Conservation (phyloP, 192 early-diverging fungal genomes). For the Rhizophagus prolifer region DNA sequence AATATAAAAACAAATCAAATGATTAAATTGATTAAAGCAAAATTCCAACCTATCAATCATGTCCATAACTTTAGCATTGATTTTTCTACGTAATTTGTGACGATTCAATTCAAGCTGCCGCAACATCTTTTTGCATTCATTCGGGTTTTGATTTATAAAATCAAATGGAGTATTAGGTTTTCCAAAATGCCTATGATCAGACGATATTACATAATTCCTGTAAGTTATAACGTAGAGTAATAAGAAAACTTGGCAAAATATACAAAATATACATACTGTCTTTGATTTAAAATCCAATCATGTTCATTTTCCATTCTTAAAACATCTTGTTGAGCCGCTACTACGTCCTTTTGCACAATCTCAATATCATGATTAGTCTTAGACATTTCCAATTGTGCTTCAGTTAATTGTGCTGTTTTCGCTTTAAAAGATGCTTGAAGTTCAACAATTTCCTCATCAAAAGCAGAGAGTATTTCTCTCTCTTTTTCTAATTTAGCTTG, state of each 20-base stretch:
- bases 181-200: slow-evolving; percentile 70
- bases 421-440: slow-evolving; percentile 64
- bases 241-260: background rate
- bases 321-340: slow-evolving; percentile 46
- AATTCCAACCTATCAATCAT: slow-evolving; percentile 80
- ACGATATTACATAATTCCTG: too few species aligned
- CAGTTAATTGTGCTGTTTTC: slow-evolving; percentile 66
- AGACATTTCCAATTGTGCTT: slow-evolving; percentile 76
- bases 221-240: background rate
- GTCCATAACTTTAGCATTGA: slow-evolving; percentile 94
- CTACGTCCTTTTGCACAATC: slow-evolving; percentile 61
- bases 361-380: slow-evolving; percentile 79
- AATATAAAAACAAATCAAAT: background rate
- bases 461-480: slow-evolving; percentile 63
- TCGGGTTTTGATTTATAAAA: slow-evolving; percentile 73
- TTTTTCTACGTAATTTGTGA: slow-evolving; percentile 77
- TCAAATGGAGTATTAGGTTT: slow-evolving; percentile 80
- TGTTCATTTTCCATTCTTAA: slow-evolving; percentile 53
- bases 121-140: slow-evolving; percentile 70
- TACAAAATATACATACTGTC: slow-evolving; percentile 57
- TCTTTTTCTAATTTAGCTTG: slow-evolving; percentile 62
- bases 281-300: slow-evolving; percentile 89
- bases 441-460: slow-evolving; percentile 77
- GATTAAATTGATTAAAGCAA: background rate
- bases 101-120: slow-evolving; percentile 76